Base-by-base conservation (phyloP, 1,139 yeast genomes). In the Suhomyces kunorum region DNA sequence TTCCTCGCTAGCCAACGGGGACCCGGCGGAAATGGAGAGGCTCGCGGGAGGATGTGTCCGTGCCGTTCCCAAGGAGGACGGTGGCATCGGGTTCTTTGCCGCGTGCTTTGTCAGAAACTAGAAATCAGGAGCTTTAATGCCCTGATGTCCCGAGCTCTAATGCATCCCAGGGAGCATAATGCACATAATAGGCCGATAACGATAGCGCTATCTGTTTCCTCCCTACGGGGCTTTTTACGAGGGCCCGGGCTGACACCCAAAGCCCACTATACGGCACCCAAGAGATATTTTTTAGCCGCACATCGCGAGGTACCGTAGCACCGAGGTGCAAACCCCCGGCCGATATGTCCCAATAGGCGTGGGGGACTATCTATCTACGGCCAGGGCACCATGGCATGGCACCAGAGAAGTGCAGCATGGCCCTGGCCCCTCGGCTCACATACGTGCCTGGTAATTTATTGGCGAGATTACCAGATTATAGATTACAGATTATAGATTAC, bases 71-170 rank as follows among this genome's bases (percentile, higher is more conserved):
- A 83, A 80, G 49, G 83, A 78, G 40, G 98, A 92, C 58, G 97
- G 98, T 26, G 98, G 98, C 9, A 92, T 92, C 52, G 98, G 98
- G 0, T 92, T 92, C 58, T 92, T 92, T 64, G 98, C 97, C 1
- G 98, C 87, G 1, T 81, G 87, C 42, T 85, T 86, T 58, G 77
- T 81, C 36, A 36, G 29, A 11, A 14, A 22, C 24, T 14, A 5
- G 12, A 13, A 15, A 13, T 25, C 8, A 24, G 13, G 4, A 3
- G 3, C n/a, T 6, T 3, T n/a, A n/a, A n/a, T n/a, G n/a, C n/a
- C n/a, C n/a, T n/a, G n/a, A n/a, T n/a, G n/a, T n/a, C n/a, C n/a
- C n/a, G n/a, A n/a, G n/a, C n/a, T n/a, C n/a, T n/a, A n/a, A n/a
- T n/a, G n/a, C n/a, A n/a, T n/a, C n/a, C n/a, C n/a, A n/a, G n/a